These are phyloP conservation scores for Wallemia ichthyophaga DNA, from an alignment of 1,284 basidiomycete genomes.

Conservation along the genomic window DNA sequence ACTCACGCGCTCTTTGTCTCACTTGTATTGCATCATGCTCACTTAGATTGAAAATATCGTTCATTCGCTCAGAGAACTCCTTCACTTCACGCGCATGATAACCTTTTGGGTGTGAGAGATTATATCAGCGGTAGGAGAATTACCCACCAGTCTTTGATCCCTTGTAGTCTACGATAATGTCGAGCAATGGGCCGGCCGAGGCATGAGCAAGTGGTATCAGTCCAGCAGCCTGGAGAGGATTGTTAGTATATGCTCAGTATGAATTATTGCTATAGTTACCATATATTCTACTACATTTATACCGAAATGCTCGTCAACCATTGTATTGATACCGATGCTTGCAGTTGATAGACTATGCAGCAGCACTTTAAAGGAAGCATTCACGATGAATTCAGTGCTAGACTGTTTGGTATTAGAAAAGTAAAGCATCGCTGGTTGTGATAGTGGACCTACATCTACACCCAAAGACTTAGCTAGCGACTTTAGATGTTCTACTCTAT, in stretches of 20 bases:
- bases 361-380: slow-evolving; percentile 44
- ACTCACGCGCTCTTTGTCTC: slow-evolving; percentile 33
- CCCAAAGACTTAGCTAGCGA: slow-evolving; percentile 29
- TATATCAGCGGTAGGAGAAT: slow-evolving; percentile 1
- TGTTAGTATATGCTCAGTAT: neutral
- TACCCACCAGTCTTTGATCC: slow-evolving; percentile 34
- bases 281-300: slow-evolving; percentile 96
- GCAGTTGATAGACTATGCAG: slow-evolving; percentile 36
- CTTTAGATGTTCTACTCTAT: slow-evolving; percentile 32
- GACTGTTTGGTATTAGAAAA: slow-evolving; percentile 24
- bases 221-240: slow-evolving; percentile 41
- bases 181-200: slow-evolving; percentile 66
- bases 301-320: slow-evolving; percentile 97
- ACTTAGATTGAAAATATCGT: slow-evolving; percentile 31
- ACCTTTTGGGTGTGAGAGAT: slow-evolving; percentile 20
- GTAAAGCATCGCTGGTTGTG: neutral
- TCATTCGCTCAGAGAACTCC: slow-evolving; percentile 39
- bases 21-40: slow-evolving; percentile 27
- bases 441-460: slow-evolving; percentile 24
- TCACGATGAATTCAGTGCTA: slow-evolving; percentile 47
- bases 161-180: slow-evolving; percentile 58
- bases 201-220: slow-evolving; percentile 74
- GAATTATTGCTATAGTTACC: slow-evolving; percentile 22
- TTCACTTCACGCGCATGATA: slow-evolving; percentile 44
- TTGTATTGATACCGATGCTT: slow-evolving; percentile 70